A percentile compares a stretch with the other conserved stretches of the same genome.
These are phyloP conservation scores for Aspergillus melleus DNA, from an alignment of 2,329 filamentous ascomycete genomes.

Conservation along the genomic window DNA sequence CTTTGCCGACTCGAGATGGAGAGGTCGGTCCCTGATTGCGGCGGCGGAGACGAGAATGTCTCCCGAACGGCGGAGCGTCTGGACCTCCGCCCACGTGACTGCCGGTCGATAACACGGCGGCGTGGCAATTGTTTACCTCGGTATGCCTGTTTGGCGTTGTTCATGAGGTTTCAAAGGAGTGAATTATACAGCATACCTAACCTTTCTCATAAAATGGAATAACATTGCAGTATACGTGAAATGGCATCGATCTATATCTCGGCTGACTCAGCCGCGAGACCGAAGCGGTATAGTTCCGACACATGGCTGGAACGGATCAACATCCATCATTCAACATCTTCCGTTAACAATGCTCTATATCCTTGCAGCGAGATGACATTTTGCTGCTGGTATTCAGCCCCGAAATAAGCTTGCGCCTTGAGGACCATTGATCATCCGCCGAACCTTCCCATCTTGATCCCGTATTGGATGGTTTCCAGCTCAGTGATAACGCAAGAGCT, in stretches of 20 bases:
- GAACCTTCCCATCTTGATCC: no score
- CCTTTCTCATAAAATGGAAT: no score
- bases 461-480: background rate
- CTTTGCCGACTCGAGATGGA: background rate
- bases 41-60: background rate
- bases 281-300: background rate
- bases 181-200: no score
- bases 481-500: background rate
- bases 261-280: conserved; percentile 1
- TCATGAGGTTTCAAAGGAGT: background rate
- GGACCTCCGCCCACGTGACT: background rate
- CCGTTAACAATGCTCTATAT: background rate
- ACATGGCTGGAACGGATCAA: background rate
- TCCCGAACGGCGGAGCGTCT: background rate
- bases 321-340: background rate
- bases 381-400: background rate
- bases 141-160: background rate
- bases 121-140: background rate
- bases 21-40: background rate
- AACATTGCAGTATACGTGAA: no score
- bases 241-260: background rate
- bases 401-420: background rate
- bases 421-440: background rate
- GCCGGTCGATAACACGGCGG: background rate
- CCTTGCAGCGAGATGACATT: background rate